Base-by-base conservation (phyloP, 2,329 filamentous ascomycete genomes). In the Pyrenophora tritici-repentis region DNA sequence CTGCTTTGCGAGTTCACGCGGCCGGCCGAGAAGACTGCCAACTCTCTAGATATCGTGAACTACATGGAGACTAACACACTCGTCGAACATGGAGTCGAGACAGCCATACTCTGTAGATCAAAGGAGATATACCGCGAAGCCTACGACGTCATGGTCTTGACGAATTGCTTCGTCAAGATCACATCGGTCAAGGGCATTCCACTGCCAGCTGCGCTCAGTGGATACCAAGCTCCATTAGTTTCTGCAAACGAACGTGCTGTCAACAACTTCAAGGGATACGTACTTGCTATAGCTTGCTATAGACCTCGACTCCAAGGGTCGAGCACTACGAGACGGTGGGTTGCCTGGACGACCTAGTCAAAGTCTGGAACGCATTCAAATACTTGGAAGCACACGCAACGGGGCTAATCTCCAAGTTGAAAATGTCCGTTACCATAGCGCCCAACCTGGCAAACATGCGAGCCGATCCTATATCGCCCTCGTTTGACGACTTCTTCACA, bases 151-250 rank as follows among this genome's bases (percentile, higher is more conserved):
- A 51, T 59, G 59, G 41, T 59, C 22, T 61, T 61, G 31, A 58
- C 45, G 3, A 61, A 62, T 17, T 55, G 54, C 8, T 64, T 61
- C 36, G 52, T 61, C 9, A 50, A 42, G 12, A 33, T 59, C 8
- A 46, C 48, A 8, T 50, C 46, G 1, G 44, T 16, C 13, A 2
- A 26, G 14, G 14, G 56, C 42, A 22, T 60, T 2, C 55, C 53
- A 2, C 3, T 35, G 33, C 6, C 1, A 20, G 4, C 2, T 24
- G n/a, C 53, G 6, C 12, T 58, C 9, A 32, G 17, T 5, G 45
- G 42, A 29, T 18, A 45, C 2, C 33, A 14, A 6, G 41, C 53
- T 13, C 57, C 54, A 1, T 34, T 63, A 2, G 45, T 63, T 10
- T 37, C 53, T 13, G 32, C 24, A 3, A 22, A 49, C 4, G 12